Conservation (phyloP, 2,329 filamentous ascomycete genomes). For the Remersonia thermophila region DNA sequence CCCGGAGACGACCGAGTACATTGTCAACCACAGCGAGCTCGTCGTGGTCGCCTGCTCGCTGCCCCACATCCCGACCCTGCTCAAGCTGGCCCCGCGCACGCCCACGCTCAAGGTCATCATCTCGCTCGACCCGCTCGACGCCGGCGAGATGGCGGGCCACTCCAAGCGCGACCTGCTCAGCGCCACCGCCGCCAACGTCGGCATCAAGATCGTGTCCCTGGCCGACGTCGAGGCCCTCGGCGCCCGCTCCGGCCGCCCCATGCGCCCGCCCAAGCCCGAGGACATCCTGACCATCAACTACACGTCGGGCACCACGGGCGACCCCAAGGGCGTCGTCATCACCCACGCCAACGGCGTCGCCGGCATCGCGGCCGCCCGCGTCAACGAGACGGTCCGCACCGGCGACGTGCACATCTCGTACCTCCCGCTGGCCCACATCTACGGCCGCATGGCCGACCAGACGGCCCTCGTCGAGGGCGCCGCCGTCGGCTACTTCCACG, state of each 20-base stretch:
- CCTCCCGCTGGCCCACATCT: constrained; percentile 88
- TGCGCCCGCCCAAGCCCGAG: constrained; percentile 58
- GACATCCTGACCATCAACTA: constrained; percentile 87
- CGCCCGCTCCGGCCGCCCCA: constrained; percentile 52
- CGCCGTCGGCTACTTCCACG: constrained; percentile 84
- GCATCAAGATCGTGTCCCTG: constrained; percentile 69
- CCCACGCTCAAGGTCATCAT: constrained; percentile 80
- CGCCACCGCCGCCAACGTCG: constrained; percentile 58
- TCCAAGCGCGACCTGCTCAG: constrained; percentile 73
- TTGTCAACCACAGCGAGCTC: constrained; percentile 80
- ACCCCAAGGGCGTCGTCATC: constrained; percentile 72
- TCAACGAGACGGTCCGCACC: constrained; percentile 36
- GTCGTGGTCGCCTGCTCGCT: constrained; percentile 66
- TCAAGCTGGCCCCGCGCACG: constrained; percentile 66
- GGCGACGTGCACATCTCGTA: constrained; percentile 68
- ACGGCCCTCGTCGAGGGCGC: constrained; percentile 57
- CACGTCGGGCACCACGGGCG: constrained; percentile 73
- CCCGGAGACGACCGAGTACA: constrained; percentile 83
- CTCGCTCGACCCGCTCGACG: constrained; percentile 70
- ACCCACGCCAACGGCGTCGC: constrained; percentile 73
- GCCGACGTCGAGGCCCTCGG: constrained; percentile 73
- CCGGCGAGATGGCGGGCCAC: constrained; percentile 61
- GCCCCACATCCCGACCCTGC: constrained; percentile 65
- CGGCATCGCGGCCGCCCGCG: constrained; percentile 50
- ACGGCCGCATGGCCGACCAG: constrained; percentile 74